Conservation (phyloP, 2,329 filamentous ascomycete species). For the Samsoniella hepiali region DNA sequence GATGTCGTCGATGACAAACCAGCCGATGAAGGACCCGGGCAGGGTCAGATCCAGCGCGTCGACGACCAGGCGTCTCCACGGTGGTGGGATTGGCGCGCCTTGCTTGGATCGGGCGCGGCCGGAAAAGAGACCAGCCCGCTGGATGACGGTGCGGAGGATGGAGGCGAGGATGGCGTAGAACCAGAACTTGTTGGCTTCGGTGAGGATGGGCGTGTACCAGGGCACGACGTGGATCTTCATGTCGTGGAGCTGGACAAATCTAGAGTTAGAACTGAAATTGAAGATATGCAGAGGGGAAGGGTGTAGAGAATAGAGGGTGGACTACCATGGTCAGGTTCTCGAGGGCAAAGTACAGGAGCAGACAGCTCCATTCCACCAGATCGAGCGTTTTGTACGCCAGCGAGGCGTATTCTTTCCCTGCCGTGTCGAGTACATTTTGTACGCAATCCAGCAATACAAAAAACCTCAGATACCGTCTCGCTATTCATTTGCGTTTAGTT, state of each 20-base stretch:
- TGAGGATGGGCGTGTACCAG: slow-evolving; percentile 16
- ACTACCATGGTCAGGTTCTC: slow-evolving; percentile 18
- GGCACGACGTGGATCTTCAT: slow-evolving; percentile 17
- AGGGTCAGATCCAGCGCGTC: slow-evolving; percentile 15
- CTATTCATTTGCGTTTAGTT: background rate
- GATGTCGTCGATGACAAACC: slow-evolving; percentile 12
- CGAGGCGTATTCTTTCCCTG: background rate
- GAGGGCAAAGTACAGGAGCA: slow-evolving; percentile 17
- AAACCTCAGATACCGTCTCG: slow-evolving; percentile 16
- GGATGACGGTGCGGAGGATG: slow-evolving; percentile 6
- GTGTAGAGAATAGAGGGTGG: background rate
- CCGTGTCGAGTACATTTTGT: slow-evolving; percentile 6
- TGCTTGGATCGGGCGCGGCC: background rate
- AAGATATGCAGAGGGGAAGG: no score
- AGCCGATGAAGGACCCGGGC: slow-evolving; percentile 18
- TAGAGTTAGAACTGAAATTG: background rate
- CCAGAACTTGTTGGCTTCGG: slow-evolving; percentile 20
- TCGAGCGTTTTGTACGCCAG: background rate
- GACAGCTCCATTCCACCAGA: slow-evolving; percentile 16
- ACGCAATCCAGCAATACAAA: slow-evolving; percentile 17
- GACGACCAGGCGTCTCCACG: slow-evolving; percentile 5
- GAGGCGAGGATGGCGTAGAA: slow-evolving; percentile 19
- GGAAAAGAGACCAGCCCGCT: background rate
- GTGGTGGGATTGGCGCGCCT: no score
- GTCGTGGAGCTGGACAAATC: slow-evolving; percentile 9